These are phyloP conservation scores for Plasmodium fragile DNA, from an alignment of 169 alveolate species.

Conservation along the genomic window DNA sequence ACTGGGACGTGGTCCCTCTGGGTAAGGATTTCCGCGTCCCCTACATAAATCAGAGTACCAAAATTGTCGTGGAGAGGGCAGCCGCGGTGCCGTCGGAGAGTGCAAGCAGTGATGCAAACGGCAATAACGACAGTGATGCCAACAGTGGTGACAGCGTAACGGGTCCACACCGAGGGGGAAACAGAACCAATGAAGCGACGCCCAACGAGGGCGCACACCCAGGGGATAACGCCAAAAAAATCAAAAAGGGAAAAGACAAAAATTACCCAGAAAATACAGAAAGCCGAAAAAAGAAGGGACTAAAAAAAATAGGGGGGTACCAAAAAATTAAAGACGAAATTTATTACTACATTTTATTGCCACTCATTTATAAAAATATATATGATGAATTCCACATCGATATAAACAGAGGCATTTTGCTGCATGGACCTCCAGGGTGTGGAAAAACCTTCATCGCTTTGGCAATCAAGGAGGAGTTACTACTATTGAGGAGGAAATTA, in stretches of 20 bases:
- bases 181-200: neutral
- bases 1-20: neutral
- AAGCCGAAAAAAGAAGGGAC: conserved; percentile 61
- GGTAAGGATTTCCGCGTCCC: conserved; percentile 20
- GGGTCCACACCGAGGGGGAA: neutral
- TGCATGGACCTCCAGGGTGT: conserved; percentile 86
- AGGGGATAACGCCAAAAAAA: neutral
- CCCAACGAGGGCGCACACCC: neutral
- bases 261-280: conserved; percentile 9
- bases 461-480: conserved; percentile 70
- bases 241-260: neutral
- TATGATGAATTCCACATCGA: conserved; percentile 76
- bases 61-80: conserved; percentile 13
- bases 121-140: neutral
- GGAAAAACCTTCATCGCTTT: conserved; percentile 82
- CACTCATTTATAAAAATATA: conserved; percentile 73
- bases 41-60: conserved; percentile 16
- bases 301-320: conserved; percentile 81
- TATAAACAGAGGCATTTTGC: conserved; percentile 78
- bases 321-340: conserved; percentile 77
- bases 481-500: conserved; percentile 70
- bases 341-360: conserved; percentile 74
- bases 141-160: neutral
- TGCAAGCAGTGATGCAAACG: neutral
- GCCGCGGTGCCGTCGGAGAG: neutral